Percentiles rank a stretch among this genome's conserved stretches.
Conservation (phyloP, 2,329 filamentous ascomycete genomes). For the Neobulgaria alba region DNA sequence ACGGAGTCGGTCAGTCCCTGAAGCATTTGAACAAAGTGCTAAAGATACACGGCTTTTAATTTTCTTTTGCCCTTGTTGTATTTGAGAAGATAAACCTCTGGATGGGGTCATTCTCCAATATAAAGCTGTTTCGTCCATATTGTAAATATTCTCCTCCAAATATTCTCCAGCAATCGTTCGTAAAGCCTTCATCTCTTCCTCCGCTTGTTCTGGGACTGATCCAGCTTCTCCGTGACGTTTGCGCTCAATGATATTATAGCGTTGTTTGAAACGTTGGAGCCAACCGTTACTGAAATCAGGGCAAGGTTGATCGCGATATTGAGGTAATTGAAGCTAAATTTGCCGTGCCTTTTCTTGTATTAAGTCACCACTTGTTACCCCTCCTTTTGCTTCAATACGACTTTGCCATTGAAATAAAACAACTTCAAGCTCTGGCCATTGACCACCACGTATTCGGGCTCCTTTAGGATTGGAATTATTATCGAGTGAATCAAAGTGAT, state of each 20-base stretch:
- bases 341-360: constrained; percentile 1
- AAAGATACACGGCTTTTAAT: not conserved
- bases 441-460: not conserved
- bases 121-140: not conserved
- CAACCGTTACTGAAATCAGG: constrained; percentile 1
- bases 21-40: constrained; percentile 2
- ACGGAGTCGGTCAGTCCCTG: constrained; percentile 3
- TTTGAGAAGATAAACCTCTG: constrained; percentile 34
- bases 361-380: not conserved
- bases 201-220: not conserved
- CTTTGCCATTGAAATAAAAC: not conserved
- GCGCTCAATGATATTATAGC: not conserved
- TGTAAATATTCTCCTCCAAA: constrained; percentile 1
- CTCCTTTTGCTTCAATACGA: not conserved
- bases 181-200: not conserved
- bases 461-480: not conserved
- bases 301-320: not conserved
- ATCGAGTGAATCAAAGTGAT: not conserved
- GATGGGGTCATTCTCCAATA: constrained; percentile 1
- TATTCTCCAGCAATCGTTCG: constrained; percentile 1
- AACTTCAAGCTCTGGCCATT: constrained; percentile 2
- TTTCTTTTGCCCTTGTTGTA: not conserved
- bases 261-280: not conserved
- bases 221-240: not conserved
- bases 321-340: not conserved